phyloP scores from a whole-genome alignment of 345 rosid species.

The Lepidium didymum region DNA sequence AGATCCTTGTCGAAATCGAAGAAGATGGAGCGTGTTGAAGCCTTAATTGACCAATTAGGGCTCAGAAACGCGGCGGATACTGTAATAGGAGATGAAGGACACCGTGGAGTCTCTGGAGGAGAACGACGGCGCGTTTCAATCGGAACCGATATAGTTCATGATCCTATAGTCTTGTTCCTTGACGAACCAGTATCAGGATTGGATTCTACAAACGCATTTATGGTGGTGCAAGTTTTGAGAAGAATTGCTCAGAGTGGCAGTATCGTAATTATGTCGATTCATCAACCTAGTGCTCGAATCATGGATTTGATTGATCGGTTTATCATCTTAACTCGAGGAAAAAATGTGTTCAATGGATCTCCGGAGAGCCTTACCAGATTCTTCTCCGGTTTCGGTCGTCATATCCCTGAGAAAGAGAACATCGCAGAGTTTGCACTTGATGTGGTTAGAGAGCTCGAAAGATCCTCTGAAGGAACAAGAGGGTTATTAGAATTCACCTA shows the following conservation, averaged over 20 bases:
- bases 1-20: conserved; percentile 60
- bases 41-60: conserved; percentile 83
- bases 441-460: conserved; percentile 39
- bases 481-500: conserved; percentile 54
- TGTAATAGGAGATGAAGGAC: conserved; percentile 90
- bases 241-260: conserved; percentile 86
- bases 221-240: conserved; percentile 85
- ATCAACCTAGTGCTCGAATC: conserved; percentile 79
- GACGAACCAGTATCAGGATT: conserved; percentile 94
- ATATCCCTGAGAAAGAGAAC: conserved; percentile 70
- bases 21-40: no score
- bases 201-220: conserved; percentile 87
- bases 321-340: conserved; percentile 47
- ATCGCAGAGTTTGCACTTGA: conserved; percentile 71
- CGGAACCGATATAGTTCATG: conserved; percentile 82
- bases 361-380: conserved; percentile 42
- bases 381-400: conserved; percentile 61
- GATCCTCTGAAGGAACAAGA: conserved; percentile 48
- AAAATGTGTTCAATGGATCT: conserved; percentile 48
- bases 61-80: conserved; percentile 78
- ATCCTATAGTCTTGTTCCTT: conserved; percentile 73
- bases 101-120: conserved; percentile 92
- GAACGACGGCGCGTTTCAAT: conserved; percentile 90
- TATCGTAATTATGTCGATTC: conserved; percentile 77
- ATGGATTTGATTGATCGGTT: conserved; percentile 53